Evolutionary conservation across 139 green algal species (phyloP), one percentile per base, ranked within the genome.

Genomic region (Micractinium sp.): DNA sequence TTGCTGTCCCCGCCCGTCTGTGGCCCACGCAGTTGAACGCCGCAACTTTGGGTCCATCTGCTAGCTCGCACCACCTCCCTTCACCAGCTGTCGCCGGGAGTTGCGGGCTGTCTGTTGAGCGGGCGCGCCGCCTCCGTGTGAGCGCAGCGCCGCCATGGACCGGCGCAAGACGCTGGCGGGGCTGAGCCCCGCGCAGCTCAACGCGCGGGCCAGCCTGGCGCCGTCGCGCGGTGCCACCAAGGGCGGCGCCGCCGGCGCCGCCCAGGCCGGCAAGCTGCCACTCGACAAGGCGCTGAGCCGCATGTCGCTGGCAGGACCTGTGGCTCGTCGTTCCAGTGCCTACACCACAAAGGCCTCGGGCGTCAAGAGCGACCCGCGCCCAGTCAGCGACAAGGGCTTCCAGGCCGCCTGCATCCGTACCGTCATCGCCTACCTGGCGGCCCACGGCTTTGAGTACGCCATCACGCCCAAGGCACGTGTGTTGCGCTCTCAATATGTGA

Each of bases 391-490:
- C 93, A 97, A 97, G 84, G 91, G 88, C 61, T 99, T 95, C 86
- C 91, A 96, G 73, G 82, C 91, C 61, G 63, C 91, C n/a, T 97
- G 96, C 91, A 93, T 97, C 36, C 89, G 93, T 38, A 93, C 79
- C 3, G 87, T 99, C 60, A 97, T 99, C 56, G 88, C 91, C 1
- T 99, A 97, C 92, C 91, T 98, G 12, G 94, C 94, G 25, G 91
- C 91, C 0, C 95, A 99, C 82, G 93, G 93, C 33, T 99, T 98
- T 86, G 93, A 97, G 20, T 91, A 95, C 36, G 80, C 93, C 9
- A 87, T 99, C 19, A 95, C 96, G 0, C 94, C 93, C 19, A 99
- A 98, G 88, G 92, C 41, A 71, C 33, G 74, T 4, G n/a, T 38
- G 56, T 36, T 76, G 56, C 31, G 23, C 76, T 63, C 39, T n/a